phyloP scores from a whole-genome alignment of 176 grass and related monocot genomes.

The Musa itinerans region DNA sequence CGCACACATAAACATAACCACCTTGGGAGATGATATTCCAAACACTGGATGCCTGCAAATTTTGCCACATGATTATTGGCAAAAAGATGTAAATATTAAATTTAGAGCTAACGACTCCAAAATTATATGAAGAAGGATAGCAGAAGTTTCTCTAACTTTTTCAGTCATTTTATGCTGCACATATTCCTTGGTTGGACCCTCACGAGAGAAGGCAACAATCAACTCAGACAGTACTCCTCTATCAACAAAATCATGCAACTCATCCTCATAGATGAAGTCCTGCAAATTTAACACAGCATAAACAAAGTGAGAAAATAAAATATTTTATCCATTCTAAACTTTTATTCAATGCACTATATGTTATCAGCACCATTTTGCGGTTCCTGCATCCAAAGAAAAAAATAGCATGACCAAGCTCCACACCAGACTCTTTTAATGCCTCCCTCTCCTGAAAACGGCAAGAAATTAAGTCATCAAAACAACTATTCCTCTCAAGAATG shows the following conservation, averaged over 20 bases:
- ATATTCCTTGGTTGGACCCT: constrained; percentile 80
- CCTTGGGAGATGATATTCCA: constrained; percentile 69
- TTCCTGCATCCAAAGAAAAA: constrained; percentile 97
- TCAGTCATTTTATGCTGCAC: constrained; percentile 87
- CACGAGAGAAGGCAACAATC: constrained; percentile 70
- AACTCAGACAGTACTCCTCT: constrained; percentile 71
- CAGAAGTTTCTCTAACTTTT: constrained; percentile 42
- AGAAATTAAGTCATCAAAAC: neutral
- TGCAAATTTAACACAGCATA: constrained; percentile 24
- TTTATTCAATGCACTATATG: neutral
- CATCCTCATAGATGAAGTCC: constrained; percentile 93
- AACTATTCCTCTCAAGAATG: too few relatives aligned
- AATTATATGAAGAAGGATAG: neutral
- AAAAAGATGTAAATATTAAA: too few relatives aligned
- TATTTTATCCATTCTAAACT: neutral
- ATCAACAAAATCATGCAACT: constrained; percentile 67
- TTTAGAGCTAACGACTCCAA: constrained; percentile 3
- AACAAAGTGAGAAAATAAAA: neutral
- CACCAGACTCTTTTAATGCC: constrained; percentile 47
- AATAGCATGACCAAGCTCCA: constrained; percentile 50
- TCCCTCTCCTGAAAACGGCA: constrained; percentile 57
- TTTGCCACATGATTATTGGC: too few relatives aligned
- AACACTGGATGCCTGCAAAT: constrained; percentile 52
- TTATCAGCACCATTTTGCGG: constrained; percentile 55
- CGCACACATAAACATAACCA: constrained; percentile 69